These are phyloP conservation scores for Singerocomus inundabilis DNA, from an alignment of 1,284 basidiomycete species.

Conservation along the genomic window DNA sequence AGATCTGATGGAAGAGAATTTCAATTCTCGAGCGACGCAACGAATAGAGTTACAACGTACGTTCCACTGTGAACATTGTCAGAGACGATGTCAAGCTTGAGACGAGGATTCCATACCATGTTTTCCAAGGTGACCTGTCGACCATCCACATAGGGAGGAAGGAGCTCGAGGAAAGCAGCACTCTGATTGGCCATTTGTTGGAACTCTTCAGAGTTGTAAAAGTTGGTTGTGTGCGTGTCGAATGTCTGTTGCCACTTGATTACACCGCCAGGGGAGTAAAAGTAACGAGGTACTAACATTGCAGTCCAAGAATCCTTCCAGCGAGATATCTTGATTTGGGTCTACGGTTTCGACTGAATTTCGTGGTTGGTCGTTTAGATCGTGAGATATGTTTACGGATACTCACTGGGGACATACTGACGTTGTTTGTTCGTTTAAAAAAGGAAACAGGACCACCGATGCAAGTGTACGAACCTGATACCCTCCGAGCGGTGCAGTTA, in stretches of 20 bases:
- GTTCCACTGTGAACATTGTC: constrained; percentile 50
- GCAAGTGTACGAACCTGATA: constrained; percentile 52
- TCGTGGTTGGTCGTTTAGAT: constrained; percentile 28
- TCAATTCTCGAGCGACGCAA: not conserved
- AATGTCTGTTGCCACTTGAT: constrained; percentile 44
- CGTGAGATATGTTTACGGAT: constrained; percentile 35
- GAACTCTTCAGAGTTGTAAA: constrained; percentile 57
- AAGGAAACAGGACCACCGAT: not conserved
- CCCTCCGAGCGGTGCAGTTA: constrained; percentile 67
- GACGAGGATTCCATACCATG: constrained; percentile 45
- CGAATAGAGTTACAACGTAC: constrained; percentile 37
- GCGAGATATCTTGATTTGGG: constrained; percentile 55
- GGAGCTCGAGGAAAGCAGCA: constrained; percentile 52
- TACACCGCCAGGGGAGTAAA: not conserved
- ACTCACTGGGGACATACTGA: constrained; percentile 61
- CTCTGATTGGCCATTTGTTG: constrained; percentile 47
- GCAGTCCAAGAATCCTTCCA: constrained; percentile 66
- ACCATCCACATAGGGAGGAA: constrained; percentile 57
- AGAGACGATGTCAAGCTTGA: constrained; percentile 3
- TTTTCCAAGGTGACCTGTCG: constrained; percentile 59
- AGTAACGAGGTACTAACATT: constrained; percentile 39
- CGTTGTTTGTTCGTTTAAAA: not conserved
- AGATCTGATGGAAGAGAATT: constrained; percentile 46
- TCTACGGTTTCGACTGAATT: constrained; percentile 62
- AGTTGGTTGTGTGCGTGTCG: constrained; percentile 45